Base-by-base conservation (phyloP, 805 yeast genomes). In the Candida ovalis region DNA sequence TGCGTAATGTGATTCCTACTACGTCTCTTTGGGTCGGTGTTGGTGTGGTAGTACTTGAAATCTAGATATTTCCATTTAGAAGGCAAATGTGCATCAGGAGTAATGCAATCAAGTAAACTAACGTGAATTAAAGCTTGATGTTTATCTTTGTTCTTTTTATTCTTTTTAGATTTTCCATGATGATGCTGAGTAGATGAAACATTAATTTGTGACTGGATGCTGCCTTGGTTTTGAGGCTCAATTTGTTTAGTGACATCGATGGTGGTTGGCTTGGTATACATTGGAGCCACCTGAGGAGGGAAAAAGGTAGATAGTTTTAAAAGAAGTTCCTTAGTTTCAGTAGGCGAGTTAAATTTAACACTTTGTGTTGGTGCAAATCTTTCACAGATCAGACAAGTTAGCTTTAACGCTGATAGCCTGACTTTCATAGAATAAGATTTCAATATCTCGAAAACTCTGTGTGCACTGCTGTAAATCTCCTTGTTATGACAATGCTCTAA, bases 401-500 rank as follows among this genome's bases (percentile, higher is more conserved):
- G 42, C 49, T 78, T 80, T 57, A 88, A 67, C 0, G 89, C 82
- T 2, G 76, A 71, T 19, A 82, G 66, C 46, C 83, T 74, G 8
- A 90, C 77, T 21, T 74, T 73, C 27, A 85, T 66, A 8, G 85
- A 78, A 15, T 83, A 81, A 15, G 84, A 74, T 47, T 76, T 76
- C 41, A 88, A 60, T 52, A 90, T 66, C 39, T 72, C 70, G 49
- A 74, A 79, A 47, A 90, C 72, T 33, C 82, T 71, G 43, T 83
- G 84, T 18, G 78, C 67, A 19, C 89, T 82, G n/a, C 82, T 71
- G 62, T 87, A 90, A 22, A 87, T 72, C 44, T 77, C 76, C 51
- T 88, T 74, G 57, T 84, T 82, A 25, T 81, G 72, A 46, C 94
- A 84, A 56, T 86, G 80, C 37, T 84, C 86, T 40, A 91, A 67